Evolutionary conservation across 768 basidiomycete genomes (phyloP).

Genomic region (Trametes villosa): DNA sequence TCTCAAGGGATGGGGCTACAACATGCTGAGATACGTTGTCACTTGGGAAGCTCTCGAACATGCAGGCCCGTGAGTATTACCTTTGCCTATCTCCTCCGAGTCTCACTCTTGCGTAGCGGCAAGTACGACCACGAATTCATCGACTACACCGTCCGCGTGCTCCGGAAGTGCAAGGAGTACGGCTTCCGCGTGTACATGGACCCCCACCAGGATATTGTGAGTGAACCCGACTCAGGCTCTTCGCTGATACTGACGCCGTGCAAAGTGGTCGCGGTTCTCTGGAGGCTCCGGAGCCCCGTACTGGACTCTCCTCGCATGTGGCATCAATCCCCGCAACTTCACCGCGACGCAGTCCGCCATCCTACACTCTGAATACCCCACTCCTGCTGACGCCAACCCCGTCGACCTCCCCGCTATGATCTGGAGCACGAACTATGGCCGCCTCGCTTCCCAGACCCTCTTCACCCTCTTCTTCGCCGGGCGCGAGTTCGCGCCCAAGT

Average conservation of each 20-base stretch:
- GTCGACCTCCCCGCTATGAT: constrained; percentile 87
- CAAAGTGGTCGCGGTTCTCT: constrained; percentile 97
- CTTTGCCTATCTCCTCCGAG: not conserved
- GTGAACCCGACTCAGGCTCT: not conserved
- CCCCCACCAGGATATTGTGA: constrained; percentile 92
- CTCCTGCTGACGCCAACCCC: constrained; percentile 64
- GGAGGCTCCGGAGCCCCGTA: constrained; percentile 95
- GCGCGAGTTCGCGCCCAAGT: constrained; percentile 86
- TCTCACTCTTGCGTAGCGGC: constrained; percentile 54
- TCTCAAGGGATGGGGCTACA: constrained; percentile 94
- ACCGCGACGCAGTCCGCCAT: constrained; percentile 86
- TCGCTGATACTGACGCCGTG: too few relatives aligned
- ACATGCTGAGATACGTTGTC: constrained; percentile 79
- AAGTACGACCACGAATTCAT: constrained; percentile 91
- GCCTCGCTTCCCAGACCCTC: constrained; percentile 83
- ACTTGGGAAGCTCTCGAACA: constrained; percentile 97
- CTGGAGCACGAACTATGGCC: constrained; percentile 96
- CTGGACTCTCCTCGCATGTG: constrained; percentile 92
- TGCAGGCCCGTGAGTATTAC: constrained; percentile 85
- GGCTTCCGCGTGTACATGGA: constrained; percentile 94
- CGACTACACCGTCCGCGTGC: constrained; percentile 84
- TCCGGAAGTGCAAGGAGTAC: constrained; percentile 90
- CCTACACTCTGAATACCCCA: constrained; percentile 87
- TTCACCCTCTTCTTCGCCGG: constrained; percentile 97
- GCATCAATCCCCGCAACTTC: constrained; percentile 84